Evolutionary conservation across 164 flowering plant species (phyloP), one percentile per base, ranked within the genome.

Genomic region (Taxillus chinensis): DNA sequence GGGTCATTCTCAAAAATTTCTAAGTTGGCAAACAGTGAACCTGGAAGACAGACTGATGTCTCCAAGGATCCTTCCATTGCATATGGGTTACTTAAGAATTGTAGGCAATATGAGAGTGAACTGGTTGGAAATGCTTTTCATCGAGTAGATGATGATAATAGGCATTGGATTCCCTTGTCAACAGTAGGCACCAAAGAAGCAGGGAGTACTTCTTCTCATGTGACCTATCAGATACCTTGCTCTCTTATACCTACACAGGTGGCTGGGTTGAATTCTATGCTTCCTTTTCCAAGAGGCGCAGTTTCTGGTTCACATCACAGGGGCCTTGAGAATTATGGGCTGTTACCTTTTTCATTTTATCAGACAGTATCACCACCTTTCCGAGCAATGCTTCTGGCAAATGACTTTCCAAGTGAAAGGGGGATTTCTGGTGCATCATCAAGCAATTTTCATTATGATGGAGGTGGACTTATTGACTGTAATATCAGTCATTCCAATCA

Each of bases 341-440:
- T 65, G 5, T 43, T 73, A 52, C 82, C 92, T 59, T 66, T 79
- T 71, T 71, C 86, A 14, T 93, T 93, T 70, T 88, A 85, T 73
- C 86, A 91, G 1, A 83, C 99, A n/a, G 97, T 97, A 8, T 96
- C 95, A 10, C 96, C 95, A 13, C 96, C 96, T 1, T 85, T 86
- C 68, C 12, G 90, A n/a, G 75, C 88, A 15, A 82, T 92, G 89
- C 84, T 87, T 70, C 93, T 84, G 7, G 16, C 85, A 7, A 82
- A 79, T 71, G 81, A 89, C 69, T 71, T 77, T 45, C 84, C 84
- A 55, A 61, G 79, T 51, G 95, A 85, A 39, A 48, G 74, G 2
- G 76, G 77, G 62, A 71, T 60, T 62, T 62, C 86, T 54, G 86
- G 83, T 70, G 71, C 80, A 64, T 77, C 83, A 52, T 65, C 80